Evolutionary conservation across 225 moss, liverwort and hornwort genomes (phyloP).

Genomic region (Polytrichum commune): DNA sequence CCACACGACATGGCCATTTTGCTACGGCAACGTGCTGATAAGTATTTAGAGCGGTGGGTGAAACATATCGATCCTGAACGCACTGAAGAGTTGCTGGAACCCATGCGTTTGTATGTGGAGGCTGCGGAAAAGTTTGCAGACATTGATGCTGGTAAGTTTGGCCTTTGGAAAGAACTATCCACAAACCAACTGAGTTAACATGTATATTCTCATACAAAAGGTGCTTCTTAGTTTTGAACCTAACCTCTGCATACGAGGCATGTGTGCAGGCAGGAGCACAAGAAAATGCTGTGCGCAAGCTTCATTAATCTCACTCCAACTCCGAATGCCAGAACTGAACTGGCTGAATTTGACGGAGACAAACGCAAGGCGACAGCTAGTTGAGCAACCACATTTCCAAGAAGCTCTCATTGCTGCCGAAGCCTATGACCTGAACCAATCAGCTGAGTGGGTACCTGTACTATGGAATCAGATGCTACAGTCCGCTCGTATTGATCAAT

Average conservation of each 20-base stretch:
- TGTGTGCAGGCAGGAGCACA: slow-evolving; percentile 72
- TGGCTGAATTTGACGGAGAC: slow-evolving; percentile 86
- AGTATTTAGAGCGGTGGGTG: slow-evolving; percentile 60
- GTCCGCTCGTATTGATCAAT: slow-evolving; percentile 73
- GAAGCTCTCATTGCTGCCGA: slow-evolving; percentile 89
- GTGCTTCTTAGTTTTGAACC: slow-evolving; percentile 2
- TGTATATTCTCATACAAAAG: background rate
- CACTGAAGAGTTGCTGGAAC: slow-evolving; percentile 77
- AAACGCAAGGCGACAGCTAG: slow-evolving; percentile 72
- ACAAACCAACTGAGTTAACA: too few species aligned
- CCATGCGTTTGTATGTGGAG: slow-evolving; percentile 92
- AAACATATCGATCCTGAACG: slow-evolving; percentile 66
- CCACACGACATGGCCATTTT: slow-evolving; percentile 88
- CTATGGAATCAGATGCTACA: slow-evolving; percentile 86
- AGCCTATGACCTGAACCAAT: slow-evolving; percentile 87
- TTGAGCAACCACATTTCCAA: slow-evolving; percentile 83
- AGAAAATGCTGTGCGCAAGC: slow-evolving; percentile 92
- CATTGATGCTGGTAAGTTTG: slow-evolving; percentile 81
- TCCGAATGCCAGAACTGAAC: slow-evolving; percentile 74
- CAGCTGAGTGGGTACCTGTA: slow-evolving; percentile 93
- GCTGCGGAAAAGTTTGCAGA: slow-evolving; percentile 84
- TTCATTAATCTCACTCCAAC: slow-evolving; percentile 87
- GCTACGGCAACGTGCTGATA: slow-evolving; percentile 63
- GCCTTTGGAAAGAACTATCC: too few species aligned
- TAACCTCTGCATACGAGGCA: background rate